Conservation (phyloP, 768 basidiomycete species). For the Psilocybe subaeruginosa region DNA sequence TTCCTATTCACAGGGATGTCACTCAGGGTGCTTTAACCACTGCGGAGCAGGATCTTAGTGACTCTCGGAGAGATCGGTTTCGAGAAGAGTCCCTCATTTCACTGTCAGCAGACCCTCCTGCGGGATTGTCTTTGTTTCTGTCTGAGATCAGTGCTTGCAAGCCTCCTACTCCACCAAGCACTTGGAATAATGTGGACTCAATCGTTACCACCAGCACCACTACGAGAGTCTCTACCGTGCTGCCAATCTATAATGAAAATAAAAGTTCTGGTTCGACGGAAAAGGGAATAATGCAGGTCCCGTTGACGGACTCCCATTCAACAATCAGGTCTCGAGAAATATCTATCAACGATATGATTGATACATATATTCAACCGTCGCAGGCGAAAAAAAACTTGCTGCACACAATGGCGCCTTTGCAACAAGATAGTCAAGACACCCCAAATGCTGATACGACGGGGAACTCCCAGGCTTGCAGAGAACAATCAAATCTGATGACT, state of each 20-base stretch:
- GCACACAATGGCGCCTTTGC: neutral
- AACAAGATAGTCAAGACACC: neutral
- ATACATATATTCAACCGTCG: neutral
- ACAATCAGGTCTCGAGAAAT: neutral
- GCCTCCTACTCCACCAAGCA: too few species aligned
- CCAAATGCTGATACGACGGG: neutral
- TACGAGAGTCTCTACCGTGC: too few species aligned
- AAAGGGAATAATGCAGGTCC: neutral
- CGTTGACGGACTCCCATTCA: neutral
- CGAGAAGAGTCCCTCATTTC: neutral
- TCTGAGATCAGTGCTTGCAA: too few species aligned
- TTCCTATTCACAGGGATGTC: too few species aligned
- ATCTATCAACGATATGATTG: constrained; percentile 7
- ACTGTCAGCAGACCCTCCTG: neutral
- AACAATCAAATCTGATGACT: neutral
- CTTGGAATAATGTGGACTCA: too few species aligned
- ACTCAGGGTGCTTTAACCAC: neutral
- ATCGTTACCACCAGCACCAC: too few species aligned
- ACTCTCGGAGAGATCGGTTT: neutral
- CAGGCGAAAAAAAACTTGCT: neutral
- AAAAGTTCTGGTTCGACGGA: neutral
- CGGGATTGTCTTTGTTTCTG: neutral
- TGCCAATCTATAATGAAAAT: too few species aligned
- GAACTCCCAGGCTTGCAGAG: neutral
- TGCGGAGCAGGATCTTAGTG: neutral